phyloP scores from a whole-genome alignment of 306 rosid species.

The Rubus parviflorus region DNA sequence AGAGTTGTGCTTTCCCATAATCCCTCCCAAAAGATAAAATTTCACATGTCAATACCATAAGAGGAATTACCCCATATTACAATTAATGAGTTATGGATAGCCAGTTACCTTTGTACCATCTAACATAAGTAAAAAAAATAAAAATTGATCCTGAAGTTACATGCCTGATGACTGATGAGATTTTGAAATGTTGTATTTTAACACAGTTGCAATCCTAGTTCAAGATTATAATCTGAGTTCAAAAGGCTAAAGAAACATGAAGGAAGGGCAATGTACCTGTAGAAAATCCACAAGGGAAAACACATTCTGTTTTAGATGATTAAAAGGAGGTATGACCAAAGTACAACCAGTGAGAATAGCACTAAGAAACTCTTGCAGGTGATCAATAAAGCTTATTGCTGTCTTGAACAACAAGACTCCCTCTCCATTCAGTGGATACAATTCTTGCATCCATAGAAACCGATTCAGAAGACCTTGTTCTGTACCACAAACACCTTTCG shows the following conservation, averaged over 20 bases:
- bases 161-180: not conserved
- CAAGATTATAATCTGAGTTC: not conserved
- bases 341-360: conserved; percentile 64
- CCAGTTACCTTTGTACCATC: not conserved
- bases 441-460: conserved; percentile 82
- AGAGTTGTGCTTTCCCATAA: no score
- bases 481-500: conserved; percentile 88
- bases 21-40: no score
- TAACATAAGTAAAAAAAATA: no score
- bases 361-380: conserved; percentile 86
- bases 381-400: conserved; percentile 81
- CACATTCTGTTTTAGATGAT: conserved; percentile 47
- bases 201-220: not conserved
- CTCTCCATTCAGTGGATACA: conserved; percentile 58
- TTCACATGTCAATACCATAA: not conserved
- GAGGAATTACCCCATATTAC: no score
- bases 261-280: conserved; percentile 43
- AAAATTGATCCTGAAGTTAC: no score
- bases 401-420: conserved; percentile 80
- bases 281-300: conserved; percentile 61
- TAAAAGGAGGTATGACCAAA: conserved; percentile 78
- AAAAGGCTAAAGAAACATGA: not conserved
- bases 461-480: conserved; percentile 85
- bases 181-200: not conserved
- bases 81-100: not conserved